Evolutionary conservation across 2,329 filamentous ascomycete genomes (phyloP).

Genomic region (Penicillium sp.): DNA sequence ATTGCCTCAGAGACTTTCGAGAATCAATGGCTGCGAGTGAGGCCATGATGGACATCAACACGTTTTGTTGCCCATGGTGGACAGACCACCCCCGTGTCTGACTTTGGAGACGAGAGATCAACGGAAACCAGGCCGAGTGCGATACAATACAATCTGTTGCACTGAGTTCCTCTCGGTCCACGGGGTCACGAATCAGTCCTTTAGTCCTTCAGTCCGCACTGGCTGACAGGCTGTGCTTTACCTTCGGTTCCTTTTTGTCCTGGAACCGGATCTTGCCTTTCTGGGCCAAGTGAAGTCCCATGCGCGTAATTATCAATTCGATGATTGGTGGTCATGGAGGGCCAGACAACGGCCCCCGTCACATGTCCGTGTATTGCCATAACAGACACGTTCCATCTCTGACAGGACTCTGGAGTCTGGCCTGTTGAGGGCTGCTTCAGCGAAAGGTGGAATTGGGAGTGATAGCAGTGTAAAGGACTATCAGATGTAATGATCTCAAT

Average conservation of each 20-base stretch:
- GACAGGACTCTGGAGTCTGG: neutral
- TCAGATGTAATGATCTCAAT: no score
- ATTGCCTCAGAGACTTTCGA: no score
- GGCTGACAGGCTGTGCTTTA: slow-evolving; percentile 3
- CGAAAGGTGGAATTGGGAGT: neutral
- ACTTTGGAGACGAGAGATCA: neutral
- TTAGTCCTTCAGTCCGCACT: neutral
- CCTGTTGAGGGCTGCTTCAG: no score
- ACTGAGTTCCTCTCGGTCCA: no score
- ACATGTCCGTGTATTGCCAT: slow-evolving; percentile 22
- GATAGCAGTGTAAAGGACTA: neutral
- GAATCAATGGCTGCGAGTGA: no score
- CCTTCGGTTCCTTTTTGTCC: slow-evolving; percentile 2
- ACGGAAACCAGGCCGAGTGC: slow-evolving; percentile 12
- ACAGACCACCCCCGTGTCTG: no score
- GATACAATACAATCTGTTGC: no score
- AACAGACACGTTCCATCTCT: slow-evolving; percentile 5
- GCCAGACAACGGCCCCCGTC: slow-evolving; percentile 11
- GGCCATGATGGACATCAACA: no score
- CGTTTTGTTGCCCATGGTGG: no score
- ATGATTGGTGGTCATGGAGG: slow-evolving; percentile 17
- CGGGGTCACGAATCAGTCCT: no score
- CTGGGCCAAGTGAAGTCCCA: neutral
- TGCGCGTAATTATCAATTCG: slow-evolving; percentile 15
- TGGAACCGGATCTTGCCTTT: slow-evolving; percentile 14